These are phyloP conservation scores for Didymella pomorum DNA, from an alignment of 2,329 filamentous ascomycete genomes.

Conservation along the genomic window DNA sequence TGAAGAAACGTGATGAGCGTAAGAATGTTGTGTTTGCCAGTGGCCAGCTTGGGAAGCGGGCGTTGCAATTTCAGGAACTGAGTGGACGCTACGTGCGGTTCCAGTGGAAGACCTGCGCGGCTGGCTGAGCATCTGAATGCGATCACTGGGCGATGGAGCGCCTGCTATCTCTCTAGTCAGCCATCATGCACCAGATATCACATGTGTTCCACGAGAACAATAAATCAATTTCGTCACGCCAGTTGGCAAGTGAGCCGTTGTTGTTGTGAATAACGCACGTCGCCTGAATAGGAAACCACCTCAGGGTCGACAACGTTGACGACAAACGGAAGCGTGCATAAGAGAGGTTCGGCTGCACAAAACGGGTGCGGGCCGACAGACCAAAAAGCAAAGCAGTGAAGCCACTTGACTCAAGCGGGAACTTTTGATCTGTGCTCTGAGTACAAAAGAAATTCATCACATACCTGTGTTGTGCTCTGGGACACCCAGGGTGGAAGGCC, in stretches of 20 bases:
- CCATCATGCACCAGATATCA: conserved; percentile 30
- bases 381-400: conserved; percentile 40
- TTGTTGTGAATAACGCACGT: conserved; percentile 38
- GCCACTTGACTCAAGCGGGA: conserved; percentile 27
- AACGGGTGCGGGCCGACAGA: conserved; percentile 37
- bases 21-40: conserved; percentile 49
- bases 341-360: conserved; percentile 27
- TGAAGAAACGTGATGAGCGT: conserved; percentile 45
- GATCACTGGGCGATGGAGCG: conserved; percentile 50
- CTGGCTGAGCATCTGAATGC: conserved; percentile 51
- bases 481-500: conserved; percentile 51
- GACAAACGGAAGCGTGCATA: conserved; percentile 24
- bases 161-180: conserved; percentile 35
- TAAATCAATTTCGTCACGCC: conserved; percentile 20
- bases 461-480: conserved; percentile 49
- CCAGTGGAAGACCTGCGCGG: conserved; percentile 49
- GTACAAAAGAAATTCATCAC: conserved; percentile 33
- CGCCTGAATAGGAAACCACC: conserved; percentile 33
- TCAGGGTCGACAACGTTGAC: conserved; percentile 21
- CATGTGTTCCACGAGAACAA: conserved; percentile 19
- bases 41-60: conserved; percentile 48
- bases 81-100: conserved; percentile 49
- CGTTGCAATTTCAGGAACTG: conserved; percentile 48
- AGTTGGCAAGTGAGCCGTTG: conserved; percentile 16
- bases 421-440: conserved; percentile 38